phyloP scores from a whole-genome alignment of 148 eudicot genomes.

The Nepenthes mirabilis region DNA sequence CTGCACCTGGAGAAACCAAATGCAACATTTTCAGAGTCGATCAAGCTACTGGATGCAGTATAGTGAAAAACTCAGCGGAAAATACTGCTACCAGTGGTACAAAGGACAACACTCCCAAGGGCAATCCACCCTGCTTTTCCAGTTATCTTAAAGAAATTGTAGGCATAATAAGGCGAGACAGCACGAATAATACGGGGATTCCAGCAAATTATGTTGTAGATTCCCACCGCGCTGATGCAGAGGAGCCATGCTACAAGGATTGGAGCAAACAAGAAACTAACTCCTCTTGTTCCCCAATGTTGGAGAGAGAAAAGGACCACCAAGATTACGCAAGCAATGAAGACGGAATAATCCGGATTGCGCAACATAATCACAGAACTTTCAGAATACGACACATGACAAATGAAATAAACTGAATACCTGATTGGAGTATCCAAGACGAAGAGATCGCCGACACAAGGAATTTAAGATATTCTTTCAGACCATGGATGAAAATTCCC shows the following conservation, averaged over 20 bases:
- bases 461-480: too few relatives aligned
- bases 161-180: slow-evolving; percentile 57
- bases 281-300: slow-evolving; percentile 57
- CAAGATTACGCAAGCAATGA: slow-evolving; percentile 32
- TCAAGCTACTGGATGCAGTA: too few relatives aligned
- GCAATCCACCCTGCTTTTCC: slow-evolving; percentile 56
- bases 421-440: too few relatives aligned
- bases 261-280: slow-evolving; percentile 67
- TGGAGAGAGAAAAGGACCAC: slow-evolving; percentile 49
- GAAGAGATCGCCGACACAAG: too few relatives aligned
- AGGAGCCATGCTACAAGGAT: slow-evolving; percentile 52
- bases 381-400: too few relatives aligned
- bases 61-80: too few relatives aligned
- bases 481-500: too few relatives aligned
- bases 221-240: slow-evolving; percentile 49
- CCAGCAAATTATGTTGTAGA: slow-evolving; percentile 48
- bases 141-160: slow-evolving; percentile 34
- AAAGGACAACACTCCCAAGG: slow-evolving; percentile 53
- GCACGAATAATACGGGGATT: slow-evolving; percentile 38
- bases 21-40: too few relatives aligned
- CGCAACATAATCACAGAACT: slow-evolving; percentile 24
- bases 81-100: slow-evolving; percentile 36
- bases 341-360: slow-evolving; percentile 1
- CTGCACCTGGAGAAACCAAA: slow-evolving; percentile 25
- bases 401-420: too few relatives aligned